Percentiles rank a stretch among this genome's conserved stretches.
phyloP scores from a whole-genome alignment of 257 asterid genomes.

The Primulina eburnea region DNA sequence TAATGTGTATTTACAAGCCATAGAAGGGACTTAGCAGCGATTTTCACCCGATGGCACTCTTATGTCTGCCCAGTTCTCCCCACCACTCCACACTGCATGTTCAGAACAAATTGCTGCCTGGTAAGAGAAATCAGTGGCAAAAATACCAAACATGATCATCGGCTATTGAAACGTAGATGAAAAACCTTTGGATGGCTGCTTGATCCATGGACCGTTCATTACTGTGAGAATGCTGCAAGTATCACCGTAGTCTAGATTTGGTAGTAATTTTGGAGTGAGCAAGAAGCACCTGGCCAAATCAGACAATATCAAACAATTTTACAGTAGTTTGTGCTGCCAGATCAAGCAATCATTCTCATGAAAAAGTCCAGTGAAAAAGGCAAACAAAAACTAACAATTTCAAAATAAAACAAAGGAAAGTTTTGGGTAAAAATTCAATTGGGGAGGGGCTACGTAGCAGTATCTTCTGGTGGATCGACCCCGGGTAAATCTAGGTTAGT shows the following conservation, averaged over 20 bases:
- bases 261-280: constrained; percentile 88
- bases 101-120: not conserved
- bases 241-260: constrained; percentile 69
- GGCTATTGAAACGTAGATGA: not conserved
- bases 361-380: not conserved
- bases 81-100: constrained; percentile 78
- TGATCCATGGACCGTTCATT: constrained; percentile 95
- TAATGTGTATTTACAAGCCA: not conserved
- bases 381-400: not conserved
- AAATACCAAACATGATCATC: not conserved
- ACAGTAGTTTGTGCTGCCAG: constrained; percentile 11
- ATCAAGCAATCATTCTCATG: not conserved
- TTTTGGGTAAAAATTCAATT: too few species aligned
- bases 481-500: too few species aligned
- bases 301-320: constrained; percentile 16
- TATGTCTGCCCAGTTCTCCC: constrained; percentile 62
- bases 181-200: constrained; percentile 84
- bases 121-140: constrained; percentile 1
- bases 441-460: too few species aligned
- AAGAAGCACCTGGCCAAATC: constrained; percentile 68
- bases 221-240: constrained; percentile 76
- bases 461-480: too few species aligned
- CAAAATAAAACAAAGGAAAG: too few species aligned
- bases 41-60: constrained; percentile 29
- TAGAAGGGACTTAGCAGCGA: constrained; percentile 22